These are phyloP conservation scores for Carpinus fangiana DNA, from an alignment of 306 rosid genomes.

Conservation along the genomic window DNA sequence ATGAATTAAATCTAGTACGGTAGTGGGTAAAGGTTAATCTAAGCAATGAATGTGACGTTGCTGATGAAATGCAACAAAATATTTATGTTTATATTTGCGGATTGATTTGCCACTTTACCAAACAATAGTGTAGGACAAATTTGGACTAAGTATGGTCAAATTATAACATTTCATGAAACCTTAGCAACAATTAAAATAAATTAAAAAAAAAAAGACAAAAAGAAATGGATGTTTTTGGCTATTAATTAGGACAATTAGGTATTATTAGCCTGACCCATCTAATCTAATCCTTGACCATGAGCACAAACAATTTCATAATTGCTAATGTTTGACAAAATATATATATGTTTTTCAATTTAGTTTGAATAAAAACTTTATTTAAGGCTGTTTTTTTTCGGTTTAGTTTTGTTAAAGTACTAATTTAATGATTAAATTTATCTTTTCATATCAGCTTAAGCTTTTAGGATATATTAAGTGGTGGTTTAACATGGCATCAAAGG, in stretches of 20 bases:
- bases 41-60: neutral
- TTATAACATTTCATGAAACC: conserved; percentile 2
- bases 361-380: no score
- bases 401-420: neutral
- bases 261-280: neutral
- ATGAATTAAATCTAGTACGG: neutral
- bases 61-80: conserved; percentile 13
- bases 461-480: no score
- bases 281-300: no score
- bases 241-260: no score
- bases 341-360: neutral
- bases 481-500: no score
- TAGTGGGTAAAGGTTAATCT: conserved; percentile 5
- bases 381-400: neutral
- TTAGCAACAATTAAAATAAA: neutral
- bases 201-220: neutral
- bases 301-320: no score
- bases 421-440: no score
- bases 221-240: no score
- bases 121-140: conserved; percentile 39
- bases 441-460: no score
- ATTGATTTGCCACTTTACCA: conserved; percentile 50
- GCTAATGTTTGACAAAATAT: neutral
- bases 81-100: conserved; percentile 22
- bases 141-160: conserved; percentile 28